These are phyloP conservation scores for Mycena rebaudengoi DNA, from an alignment of 768 basidiomycete species.

Conservation along the genomic window DNA sequence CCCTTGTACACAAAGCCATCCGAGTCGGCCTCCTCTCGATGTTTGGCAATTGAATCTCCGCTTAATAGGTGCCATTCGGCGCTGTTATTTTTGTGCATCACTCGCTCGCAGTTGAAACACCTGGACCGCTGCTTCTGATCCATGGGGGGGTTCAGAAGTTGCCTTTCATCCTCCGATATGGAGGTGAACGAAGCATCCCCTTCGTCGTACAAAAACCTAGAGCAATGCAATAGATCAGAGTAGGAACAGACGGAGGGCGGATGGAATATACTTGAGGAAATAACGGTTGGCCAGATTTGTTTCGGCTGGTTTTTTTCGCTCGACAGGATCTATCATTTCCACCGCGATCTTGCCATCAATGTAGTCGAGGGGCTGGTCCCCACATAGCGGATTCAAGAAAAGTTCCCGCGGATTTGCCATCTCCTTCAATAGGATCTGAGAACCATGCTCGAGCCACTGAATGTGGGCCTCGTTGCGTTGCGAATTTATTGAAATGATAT, in stretches of 20 bases:
- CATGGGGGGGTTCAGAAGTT: no score
- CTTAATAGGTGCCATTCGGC: slow-evolving; percentile 34
- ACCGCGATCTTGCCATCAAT: slow-evolving; percentile 61
- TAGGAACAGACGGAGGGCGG: neutral
- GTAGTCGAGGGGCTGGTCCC: slow-evolving; percentile 43
- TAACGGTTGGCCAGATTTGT: no score
- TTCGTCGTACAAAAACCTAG: slow-evolving; percentile 64
- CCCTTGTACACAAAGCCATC: slow-evolving; percentile 60
- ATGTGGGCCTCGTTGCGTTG: slow-evolving; percentile 61
- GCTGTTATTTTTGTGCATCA: slow-evolving; percentile 42
- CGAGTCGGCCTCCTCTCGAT: slow-evolving; percentile 29
- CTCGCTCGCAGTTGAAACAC: slow-evolving; percentile 57
- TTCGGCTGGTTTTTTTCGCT: slow-evolving; percentile 28
- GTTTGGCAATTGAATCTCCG: slow-evolving; percentile 32
- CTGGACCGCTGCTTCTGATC: slow-evolving; percentile 46
- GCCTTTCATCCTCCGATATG: slow-evolving; percentile 40
- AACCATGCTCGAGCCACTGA: slow-evolving; percentile 80
- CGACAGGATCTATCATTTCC: slow-evolving; percentile 28
- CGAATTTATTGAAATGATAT: slow-evolving; percentile 56
- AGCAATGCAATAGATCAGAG: neutral
- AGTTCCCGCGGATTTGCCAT: slow-evolving; percentile 71
- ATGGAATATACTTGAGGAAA: slow-evolving; percentile 26
- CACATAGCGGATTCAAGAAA: slow-evolving; percentile 67
- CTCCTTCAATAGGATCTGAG: slow-evolving; percentile 66
- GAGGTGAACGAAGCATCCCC: slow-evolving; percentile 55